A percentile compares a stretch with the other conserved stretches of the same genome.
These are phyloP conservation scores for Nannochloropsis salina DNA, from an alignment of 108 stramenopile genomes.

Conservation along the genomic window DNA sequence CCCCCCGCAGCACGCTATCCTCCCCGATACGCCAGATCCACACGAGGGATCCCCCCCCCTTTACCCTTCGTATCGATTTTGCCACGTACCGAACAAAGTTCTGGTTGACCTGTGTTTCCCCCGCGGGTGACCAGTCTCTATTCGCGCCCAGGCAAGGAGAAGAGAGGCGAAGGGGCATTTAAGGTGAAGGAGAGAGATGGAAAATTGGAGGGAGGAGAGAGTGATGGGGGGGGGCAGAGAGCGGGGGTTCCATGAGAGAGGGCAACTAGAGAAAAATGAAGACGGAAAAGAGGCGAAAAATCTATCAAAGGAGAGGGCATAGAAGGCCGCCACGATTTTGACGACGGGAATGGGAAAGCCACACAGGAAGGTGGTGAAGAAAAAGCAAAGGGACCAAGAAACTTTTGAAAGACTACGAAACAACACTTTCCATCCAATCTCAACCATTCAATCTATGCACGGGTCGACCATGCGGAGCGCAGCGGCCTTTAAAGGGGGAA, in stretches of 20 bases:
- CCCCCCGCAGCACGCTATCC: too few species aligned
- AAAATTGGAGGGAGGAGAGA: background rate
- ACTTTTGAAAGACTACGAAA: too few species aligned
- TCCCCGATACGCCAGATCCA: too few species aligned
- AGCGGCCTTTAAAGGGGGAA: too few species aligned
- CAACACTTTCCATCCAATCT: too few species aligned
- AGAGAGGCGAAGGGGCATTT: background rate
- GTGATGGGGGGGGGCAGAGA: background rate
- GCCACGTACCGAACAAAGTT: conserved; percentile 40
- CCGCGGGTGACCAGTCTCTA: conserved; percentile 6
- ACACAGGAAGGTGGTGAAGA: too few species aligned
- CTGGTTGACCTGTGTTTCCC: conserved; percentile 41
- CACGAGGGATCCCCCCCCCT: background rate
- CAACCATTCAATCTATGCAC: too few species aligned
- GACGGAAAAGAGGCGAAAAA: background rate
- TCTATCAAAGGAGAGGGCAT: too few species aligned
- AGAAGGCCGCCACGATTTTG: too few species aligned
- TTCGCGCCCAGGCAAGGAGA: background rate
- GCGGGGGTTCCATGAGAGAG: background rate
- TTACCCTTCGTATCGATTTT: background rate
- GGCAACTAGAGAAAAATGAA: background rate
- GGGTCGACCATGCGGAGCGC: too few species aligned
- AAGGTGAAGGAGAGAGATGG: background rate
- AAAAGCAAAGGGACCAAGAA: too few species aligned
- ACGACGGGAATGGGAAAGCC: too few species aligned